These are phyloP conservation scores for Hypoxylon fragiforme DNA, from an alignment of 495 filamentous ascomycete genomes.

Conservation along the genomic window DNA sequence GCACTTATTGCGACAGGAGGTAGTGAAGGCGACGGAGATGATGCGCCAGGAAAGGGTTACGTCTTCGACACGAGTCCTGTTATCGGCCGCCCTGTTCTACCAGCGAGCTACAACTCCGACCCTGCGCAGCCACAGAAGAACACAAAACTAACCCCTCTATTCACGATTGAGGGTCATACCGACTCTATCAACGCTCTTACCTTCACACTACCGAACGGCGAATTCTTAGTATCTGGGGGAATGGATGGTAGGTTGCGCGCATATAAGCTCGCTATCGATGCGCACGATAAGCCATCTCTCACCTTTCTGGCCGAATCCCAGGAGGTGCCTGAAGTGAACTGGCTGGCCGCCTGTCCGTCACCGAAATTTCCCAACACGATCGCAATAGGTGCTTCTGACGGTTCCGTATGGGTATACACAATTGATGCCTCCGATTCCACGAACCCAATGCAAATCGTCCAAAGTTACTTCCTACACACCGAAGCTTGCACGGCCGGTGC, in stretches of 20 bases:
- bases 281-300: constrained; percentile 49
- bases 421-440: constrained; percentile 65
- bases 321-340: constrained; percentile 95
- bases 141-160: constrained; percentile 62
- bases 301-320: constrained; percentile 68
- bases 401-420: constrained; percentile 91
- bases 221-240: constrained; percentile 83
- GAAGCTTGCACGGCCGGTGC: constrained; percentile 83
- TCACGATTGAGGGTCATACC: constrained; percentile 79
- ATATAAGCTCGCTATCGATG: constrained; percentile 43
- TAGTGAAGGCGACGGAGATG: constrained; percentile 74
- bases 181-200: constrained; percentile 85
- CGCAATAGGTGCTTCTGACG: constrained; percentile 89
- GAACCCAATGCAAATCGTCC: constrained; percentile 72
- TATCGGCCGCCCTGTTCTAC: constrained; percentile 65
- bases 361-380: constrained; percentile 73
- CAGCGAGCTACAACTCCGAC: constrained; percentile 71
- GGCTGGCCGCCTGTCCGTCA: constrained; percentile 77
- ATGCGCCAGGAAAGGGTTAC: constrained; percentile 65
- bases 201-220: constrained; percentile 81
- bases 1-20: constrained; percentile 85
- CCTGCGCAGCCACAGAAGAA: constrained; percentile 52
- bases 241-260: constrained; percentile 75
- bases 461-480: constrained; percentile 90
- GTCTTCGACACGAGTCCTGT: constrained; percentile 73